Evolutionary conservation across 1,284 basidiomycete species (phyloP).

Genomic region (Cryptococcus sp.): DNA sequence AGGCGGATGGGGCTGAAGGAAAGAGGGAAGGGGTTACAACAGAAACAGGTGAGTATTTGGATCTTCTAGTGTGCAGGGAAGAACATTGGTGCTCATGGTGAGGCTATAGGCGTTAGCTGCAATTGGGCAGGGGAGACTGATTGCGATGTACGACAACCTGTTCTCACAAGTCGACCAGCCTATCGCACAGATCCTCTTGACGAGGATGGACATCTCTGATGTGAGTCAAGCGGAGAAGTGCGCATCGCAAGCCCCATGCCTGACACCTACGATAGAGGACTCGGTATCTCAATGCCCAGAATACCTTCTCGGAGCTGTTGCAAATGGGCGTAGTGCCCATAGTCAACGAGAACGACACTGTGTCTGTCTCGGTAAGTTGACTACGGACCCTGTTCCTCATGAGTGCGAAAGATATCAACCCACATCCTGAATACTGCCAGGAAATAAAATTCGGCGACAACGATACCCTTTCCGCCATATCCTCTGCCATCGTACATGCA

Average conservation of each 20-base stretch:
- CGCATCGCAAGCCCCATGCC: background rate
- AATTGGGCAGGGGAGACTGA: constrained; percentile 92
- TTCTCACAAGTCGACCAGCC: constrained; percentile 91
- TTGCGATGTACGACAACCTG: constrained; percentile 94
- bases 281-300: constrained; percentile 88
- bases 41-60: constrained; percentile 70
- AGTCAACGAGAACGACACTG: constrained; percentile 95
- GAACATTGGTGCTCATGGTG: constrained; percentile 1
- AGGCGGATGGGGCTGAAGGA: constrained; percentile 82
- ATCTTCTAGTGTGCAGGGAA: background rate
- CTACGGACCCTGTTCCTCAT: background rate
- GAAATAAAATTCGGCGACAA: constrained; percentile 99
- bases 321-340: constrained; percentile 89
- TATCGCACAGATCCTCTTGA: constrained; percentile 91
- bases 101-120: constrained; percentile 77
- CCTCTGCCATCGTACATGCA: constrained; percentile 93
- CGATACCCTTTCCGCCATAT: constrained; percentile 95
- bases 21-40: constrained; percentile 76
- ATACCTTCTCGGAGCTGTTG: constrained; percentile 83
- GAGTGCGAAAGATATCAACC: too few species aligned
- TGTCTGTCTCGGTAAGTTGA: constrained; percentile 80
- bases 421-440: constrained; percentile 49
- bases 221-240: constrained; percentile 55
- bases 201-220: constrained; percentile 93
- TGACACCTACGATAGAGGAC: constrained; percentile 61